phyloP scores from a whole-genome alignment of 163 green algal genomes.

The Scenedesmus sp. region DNA sequence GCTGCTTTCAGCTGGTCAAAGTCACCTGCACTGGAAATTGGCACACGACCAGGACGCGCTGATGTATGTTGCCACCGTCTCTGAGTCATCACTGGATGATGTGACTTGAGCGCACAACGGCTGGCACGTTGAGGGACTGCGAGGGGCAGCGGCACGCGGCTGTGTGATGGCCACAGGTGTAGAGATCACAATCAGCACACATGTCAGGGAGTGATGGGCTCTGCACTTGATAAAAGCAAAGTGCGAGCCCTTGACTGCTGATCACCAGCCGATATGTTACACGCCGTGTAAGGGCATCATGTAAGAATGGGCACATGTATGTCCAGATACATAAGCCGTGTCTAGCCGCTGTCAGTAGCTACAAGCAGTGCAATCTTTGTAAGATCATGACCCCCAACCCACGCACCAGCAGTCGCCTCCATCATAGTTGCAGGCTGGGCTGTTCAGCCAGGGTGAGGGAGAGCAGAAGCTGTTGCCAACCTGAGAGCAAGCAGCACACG shows the following conservation, averaged over 20 bases:
- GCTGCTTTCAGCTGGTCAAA: background rate
- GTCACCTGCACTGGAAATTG: background rate
- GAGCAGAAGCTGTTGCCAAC: background rate
- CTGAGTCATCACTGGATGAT: background rate
- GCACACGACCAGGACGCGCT: background rate
- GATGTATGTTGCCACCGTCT: background rate
- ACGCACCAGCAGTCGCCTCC: background rate
- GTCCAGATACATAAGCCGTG: no score
- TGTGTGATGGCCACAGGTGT: background rate
- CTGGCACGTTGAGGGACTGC: background rate
- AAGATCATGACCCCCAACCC: no score
- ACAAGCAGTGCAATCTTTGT: no score
- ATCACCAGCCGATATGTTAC: no score
- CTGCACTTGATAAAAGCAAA: no score
- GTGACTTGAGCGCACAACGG: background rate
- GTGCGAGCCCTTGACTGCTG: no score
- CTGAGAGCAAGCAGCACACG: background rate
- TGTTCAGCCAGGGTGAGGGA: background rate
- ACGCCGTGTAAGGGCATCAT: no score
- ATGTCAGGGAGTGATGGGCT: no score
- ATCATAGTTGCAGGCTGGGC: background rate
- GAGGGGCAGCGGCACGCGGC: no score
- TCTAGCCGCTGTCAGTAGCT: no score
- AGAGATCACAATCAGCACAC: no score
- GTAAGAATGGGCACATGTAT: no score